Evolutionary conservation across 371 early-diverging fungal genomes (phyloP).

Genomic region (Mortierella sp.): DNA sequence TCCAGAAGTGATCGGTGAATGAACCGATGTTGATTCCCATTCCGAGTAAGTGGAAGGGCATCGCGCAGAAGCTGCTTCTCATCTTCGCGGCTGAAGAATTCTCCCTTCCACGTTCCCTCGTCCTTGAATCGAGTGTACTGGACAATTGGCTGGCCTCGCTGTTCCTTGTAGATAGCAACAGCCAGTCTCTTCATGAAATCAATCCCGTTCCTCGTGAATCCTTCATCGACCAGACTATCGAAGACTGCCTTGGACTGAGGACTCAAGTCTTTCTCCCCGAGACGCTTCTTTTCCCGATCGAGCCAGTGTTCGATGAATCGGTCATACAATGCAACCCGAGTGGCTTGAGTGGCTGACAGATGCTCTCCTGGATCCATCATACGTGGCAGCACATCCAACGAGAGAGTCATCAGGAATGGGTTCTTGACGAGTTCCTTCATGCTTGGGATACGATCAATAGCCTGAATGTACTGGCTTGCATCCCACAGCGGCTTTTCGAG

Average conservation of each 20-base stretch:
- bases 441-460: conserved; percentile 1
- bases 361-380: not conserved
- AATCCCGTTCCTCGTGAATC: not conserved
- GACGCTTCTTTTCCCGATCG: not conserved
- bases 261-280: not conserved
- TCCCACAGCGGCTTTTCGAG: not conserved
- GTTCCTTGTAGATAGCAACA: conserved; percentile 1
- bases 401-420: conserved; percentile 13
- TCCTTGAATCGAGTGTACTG: not conserved
- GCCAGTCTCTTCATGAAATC: conserved; percentile 1
- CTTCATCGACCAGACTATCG: not conserved
- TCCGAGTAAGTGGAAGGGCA: not conserved
- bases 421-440: conserved; percentile 15
- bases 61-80: not conserved
- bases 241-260: not conserved
- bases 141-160: not conserved
- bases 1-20: conserved; percentile 12
- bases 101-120: not conserved
- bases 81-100: not conserved
- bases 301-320: conserved; percentile 7
- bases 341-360: not conserved
- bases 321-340: conserved; percentile 12
- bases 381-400: conserved; percentile 7
- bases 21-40: conserved; percentile 12
- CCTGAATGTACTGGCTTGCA: conserved; percentile 2